Base-by-base conservation (phyloP, 2,329 filamentous ascomycete species). In the Colletotrichum sp. region DNA sequence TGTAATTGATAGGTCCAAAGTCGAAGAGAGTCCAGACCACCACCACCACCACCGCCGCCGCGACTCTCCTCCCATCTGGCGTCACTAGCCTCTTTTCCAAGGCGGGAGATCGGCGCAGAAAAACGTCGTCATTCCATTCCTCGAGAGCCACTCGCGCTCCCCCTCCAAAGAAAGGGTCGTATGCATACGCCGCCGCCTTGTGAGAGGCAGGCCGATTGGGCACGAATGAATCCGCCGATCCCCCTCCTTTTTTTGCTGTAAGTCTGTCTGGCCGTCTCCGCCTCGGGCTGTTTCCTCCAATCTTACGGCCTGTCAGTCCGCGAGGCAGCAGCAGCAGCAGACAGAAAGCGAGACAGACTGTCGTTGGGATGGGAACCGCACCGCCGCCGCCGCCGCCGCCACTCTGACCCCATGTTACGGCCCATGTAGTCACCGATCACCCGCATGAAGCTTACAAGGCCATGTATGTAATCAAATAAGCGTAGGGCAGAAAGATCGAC, bases 91-190 rank as follows among this genome's bases (percentile, higher is more conserved):
- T 55, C 32, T 24, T 63, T 63, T 38, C 55, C 24, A 64, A 68
- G 70, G 70, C 73, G 73, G 73, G 73, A 75, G 73, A 75, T 75
- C 73, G 73, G 69, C 73, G 73, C 70, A 75, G 70, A 73, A 57
- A 60, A 71, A 30, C 32, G 64, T 60, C 58, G 57, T 64, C 30
- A 32, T 52, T 34, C 68, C 55, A n/a, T 24, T 16, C 67, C 21
- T 28, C 30, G 13, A 48, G 24, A 55, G 28, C 66, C 52, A 60
- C 66, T 34, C 65, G 30, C 36, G 28, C 15, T 10, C 64, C 24
- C 38, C 43, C 63, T 30, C 52, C 52, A 30, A n/a, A 52, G 15
- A 18, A 38, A 38, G 36, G 52, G 55, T 34, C 64, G 34, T 36
- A 55, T n/a, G 28, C n/a, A 43, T 34, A 64, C 63, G 72, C 69